Percentiles rank a stretch among this genome's conserved stretches.
These are phyloP conservation scores for Cymbopogon flexuosus DNA, from an alignment of 202 grass and related monocot species.

Conservation along the genomic window DNA sequence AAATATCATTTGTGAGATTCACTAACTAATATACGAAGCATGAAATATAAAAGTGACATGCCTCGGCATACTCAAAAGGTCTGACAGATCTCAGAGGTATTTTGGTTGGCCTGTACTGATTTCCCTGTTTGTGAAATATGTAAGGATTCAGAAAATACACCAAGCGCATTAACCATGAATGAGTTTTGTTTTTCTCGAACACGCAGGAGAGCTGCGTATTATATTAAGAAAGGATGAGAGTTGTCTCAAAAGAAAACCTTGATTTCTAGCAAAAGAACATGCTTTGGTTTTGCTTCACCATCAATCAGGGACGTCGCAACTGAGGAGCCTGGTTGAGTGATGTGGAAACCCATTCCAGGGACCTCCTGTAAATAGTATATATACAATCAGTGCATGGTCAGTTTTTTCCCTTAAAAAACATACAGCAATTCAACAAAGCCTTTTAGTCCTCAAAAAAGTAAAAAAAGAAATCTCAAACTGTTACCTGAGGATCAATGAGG, in stretches of 20 bases:
- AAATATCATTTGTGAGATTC: conserved; percentile 35
- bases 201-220: neutral
- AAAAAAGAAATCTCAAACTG: conserved; percentile 13
- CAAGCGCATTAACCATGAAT: conserved; percentile 22
- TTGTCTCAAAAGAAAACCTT: conserved; percentile 44
- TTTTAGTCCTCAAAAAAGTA: neutral
- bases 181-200: neutral
- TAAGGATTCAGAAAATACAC: conserved; percentile 24
- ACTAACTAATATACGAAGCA: conserved; percentile 16
- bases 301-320: conserved; percentile 90
- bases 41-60: conserved; percentile 30
- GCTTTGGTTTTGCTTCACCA: conserved; percentile 95
- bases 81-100: conserved; percentile 87
- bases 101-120: conserved; percentile 89
- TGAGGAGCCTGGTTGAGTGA: conserved; percentile 91
- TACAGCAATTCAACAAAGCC: neutral
- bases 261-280: conserved; percentile 91
- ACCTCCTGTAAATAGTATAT: conserved; percentile 50
- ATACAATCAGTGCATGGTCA: conserved; percentile 1
- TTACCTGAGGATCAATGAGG: conserved; percentile 89
- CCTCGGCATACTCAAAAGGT: conserved; percentile 95
- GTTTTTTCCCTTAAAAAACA: neutral
- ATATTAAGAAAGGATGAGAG: neutral
- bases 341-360: conserved; percentile 95
- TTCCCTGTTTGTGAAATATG: conserved; percentile 57